phyloP scores from a whole-genome alignment of 1,284 basidiomycete genomes.

The Fistulinella cinereoalba region DNA sequence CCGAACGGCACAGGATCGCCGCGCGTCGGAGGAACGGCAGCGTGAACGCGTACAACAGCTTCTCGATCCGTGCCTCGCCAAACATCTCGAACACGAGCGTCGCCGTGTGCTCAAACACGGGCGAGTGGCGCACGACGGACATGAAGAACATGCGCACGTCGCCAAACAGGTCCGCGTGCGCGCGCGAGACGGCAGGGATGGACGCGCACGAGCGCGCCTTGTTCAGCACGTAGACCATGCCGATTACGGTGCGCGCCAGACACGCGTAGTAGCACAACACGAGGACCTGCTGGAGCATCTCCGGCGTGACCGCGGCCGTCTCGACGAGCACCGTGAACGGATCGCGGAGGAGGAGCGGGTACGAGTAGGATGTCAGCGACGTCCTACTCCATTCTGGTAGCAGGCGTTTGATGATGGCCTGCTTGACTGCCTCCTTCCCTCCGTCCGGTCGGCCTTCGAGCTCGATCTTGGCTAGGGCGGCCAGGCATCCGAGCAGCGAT shows the following conservation, averaged over 20 bases:
- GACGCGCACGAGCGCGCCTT: constrained; percentile 59
- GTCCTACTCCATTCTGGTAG: constrained; percentile 89
- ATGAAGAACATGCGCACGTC: constrained; percentile 83
- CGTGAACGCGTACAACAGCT: constrained; percentile 85
- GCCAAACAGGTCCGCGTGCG: constrained; percentile 67
- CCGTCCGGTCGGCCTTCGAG: constrained; percentile 67
- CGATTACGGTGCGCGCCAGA: constrained; percentile 80
- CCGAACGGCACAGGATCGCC: constrained; percentile 79
- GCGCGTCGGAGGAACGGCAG: constrained; percentile 92
- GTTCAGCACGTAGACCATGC: constrained; percentile 74
- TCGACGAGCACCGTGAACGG: constrained; percentile 87
- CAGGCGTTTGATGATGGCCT: constrained; percentile 84
- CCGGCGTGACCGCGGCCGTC: constrained; percentile 83
- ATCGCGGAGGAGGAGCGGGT: constrained; percentile 81
- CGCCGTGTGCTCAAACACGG: constrained; percentile 75
- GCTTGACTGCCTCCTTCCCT: constrained; percentile 68
- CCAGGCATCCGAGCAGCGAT: constrained; percentile 68
- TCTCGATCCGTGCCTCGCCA: constrained; percentile 80
- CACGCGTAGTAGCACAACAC: constrained; percentile 87
- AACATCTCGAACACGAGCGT: constrained; percentile 74
- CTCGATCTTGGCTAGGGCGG: constrained; percentile 64
- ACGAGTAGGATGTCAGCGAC: constrained; percentile 67
- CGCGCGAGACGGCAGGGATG: constrained; percentile 41
- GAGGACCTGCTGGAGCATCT: constrained; percentile 82
- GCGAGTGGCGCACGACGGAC: constrained; percentile 77